Percentiles rank a stretch among this genome's conserved stretches.
Conservation (phyloP, 176 grass and related monocot genomes). For the Alopecurus myosuroides region DNA sequence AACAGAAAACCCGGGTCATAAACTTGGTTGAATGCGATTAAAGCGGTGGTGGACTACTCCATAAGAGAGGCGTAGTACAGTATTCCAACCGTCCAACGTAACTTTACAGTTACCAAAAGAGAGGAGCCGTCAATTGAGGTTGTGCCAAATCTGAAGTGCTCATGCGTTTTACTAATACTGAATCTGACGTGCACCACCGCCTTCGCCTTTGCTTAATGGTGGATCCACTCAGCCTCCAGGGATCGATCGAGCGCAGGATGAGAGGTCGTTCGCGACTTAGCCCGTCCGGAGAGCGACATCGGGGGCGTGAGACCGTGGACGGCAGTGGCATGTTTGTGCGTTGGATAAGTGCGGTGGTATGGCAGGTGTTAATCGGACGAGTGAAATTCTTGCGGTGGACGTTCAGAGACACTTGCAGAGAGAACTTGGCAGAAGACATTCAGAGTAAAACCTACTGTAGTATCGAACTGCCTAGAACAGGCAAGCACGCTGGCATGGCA, state of each 20-base stretch:
- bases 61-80: too few relatives aligned
- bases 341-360: too few relatives aligned
- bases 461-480: not conserved
- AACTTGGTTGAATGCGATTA: constrained; percentile 3
- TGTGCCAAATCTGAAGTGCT: not conserved
- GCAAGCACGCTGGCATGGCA: not conserved
- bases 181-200: not conserved
- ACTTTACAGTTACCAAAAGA: not conserved
- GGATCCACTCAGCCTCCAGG: not conserved
- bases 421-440: not conserved
- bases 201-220: not conserved
- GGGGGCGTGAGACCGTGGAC: not conserved
- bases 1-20: not conserved
- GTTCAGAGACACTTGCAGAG: not conserved
- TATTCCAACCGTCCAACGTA: too few relatives aligned
- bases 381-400: too few relatives aligned
- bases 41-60: not conserved
- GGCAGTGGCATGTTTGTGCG: too few relatives aligned
- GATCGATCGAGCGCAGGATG: not conserved
- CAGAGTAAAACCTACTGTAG: not conserved
- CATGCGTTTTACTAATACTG: not conserved
- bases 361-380: too few relatives aligned
- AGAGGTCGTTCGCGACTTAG: too few relatives aligned
- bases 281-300: not conserved
- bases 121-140: not conserved